These are phyloP conservation scores for Lachancea lanzarotensis DNA, from an alignment of 805 yeast species.

Conservation along the genomic window DNA sequence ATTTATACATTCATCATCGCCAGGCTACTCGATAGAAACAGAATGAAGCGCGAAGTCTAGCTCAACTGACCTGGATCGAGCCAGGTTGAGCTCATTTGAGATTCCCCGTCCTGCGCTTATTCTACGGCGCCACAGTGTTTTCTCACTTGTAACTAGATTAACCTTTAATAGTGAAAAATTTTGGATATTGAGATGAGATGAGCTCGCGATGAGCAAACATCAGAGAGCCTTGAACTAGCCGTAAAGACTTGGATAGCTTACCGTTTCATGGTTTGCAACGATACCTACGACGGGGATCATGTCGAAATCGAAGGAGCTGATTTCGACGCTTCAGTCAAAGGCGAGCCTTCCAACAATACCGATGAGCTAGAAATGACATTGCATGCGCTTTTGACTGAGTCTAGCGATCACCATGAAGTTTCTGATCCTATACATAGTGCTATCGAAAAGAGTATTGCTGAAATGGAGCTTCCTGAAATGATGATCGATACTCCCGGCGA, in stretches of 20 bases:
- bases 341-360: conserved; percentile 1
- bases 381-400: conserved; percentile 19
- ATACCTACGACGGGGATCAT: not conserved
- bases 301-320: not conserved
- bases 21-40: not conserved
- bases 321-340: not conserved
- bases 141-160: not conserved
- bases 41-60: too few relatives aligned
- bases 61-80: too few relatives aligned
- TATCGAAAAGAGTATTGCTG: conserved; percentile 9
- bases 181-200: conserved; percentile 4
- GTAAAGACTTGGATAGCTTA: not conserved
- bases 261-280: conserved; percentile 4
- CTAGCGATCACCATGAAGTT: conserved; percentile 6
- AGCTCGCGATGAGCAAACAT: conserved; percentile 4
- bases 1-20: not conserved
- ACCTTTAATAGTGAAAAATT: conserved; percentile 1
- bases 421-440: conserved; percentile 9
- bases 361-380: conserved; percentile 18
- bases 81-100: too few relatives aligned
- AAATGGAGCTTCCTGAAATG: conserved; percentile 12
- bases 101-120: not conserved
- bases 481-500: conserved; percentile 1
- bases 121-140: not conserved
- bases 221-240: not conserved